Evolutionary conservation across 768 basidiomycete species (phyloP), one percentile per base, ranked within the genome.

Genomic region (Naganishia randhawae): DNA sequence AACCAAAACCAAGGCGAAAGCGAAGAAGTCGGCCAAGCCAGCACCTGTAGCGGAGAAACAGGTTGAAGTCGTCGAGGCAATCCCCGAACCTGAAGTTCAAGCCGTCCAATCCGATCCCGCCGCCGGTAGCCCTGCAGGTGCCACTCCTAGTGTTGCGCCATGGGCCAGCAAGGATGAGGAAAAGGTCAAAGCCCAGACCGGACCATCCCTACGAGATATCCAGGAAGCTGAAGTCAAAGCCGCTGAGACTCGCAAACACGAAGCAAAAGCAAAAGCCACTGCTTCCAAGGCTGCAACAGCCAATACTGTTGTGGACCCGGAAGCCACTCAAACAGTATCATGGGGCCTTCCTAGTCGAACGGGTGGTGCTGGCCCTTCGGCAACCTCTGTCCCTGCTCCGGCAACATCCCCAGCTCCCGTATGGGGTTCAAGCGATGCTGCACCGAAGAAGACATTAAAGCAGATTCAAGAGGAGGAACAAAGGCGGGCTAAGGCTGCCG

Each of bases 401-500:
- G 50, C 55, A 17, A 45, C 66, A 65, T 39, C 29, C 54, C n/a
- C 71, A 42, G 39, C 68, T 9, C 55, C 57, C 27, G 75, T 69
- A 22, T 95, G 92, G 91, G 73, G 81, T 85, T 17, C 81, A 80
- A 29, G 87, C 86, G 75, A 79, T 84, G 8, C 81, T 82, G 11
- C 72, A 52, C 77, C 82, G 2, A 94, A 92, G 83, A 96, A 92
- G 84, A 90, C 91, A 1, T 88, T 99, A 88, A 97, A 95, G 83
- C 93, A 99, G 82, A 99, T 99, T 45, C 91, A 95, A 76, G 95
- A 98, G 80, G 96, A 99, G 74, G 96, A 99, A 76, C 92, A 95
- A 80, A 85, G 83, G 71, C 85, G 89, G 70, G 93, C 92, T 83
- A 89, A 87, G 80, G 71, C 73, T 32, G 73, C 81, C 71, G 76